Conservation (phyloP, 257 asterid genomes). For the Plantago ovata region DNA sequence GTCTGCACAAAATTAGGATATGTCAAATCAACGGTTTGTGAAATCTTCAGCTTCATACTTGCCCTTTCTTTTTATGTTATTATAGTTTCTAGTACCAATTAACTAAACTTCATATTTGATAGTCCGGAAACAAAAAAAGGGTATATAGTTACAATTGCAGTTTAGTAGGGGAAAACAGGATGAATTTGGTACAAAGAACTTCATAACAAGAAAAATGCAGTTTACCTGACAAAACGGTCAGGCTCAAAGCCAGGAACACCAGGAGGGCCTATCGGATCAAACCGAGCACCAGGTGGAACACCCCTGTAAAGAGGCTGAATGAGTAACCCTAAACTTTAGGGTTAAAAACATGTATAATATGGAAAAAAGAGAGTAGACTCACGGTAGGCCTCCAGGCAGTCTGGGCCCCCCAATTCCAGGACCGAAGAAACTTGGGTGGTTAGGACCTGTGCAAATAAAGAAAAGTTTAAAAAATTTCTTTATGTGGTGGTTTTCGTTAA, state of each 20-base stretch:
- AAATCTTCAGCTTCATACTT: neutral
- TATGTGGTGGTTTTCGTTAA: too few relatives aligned
- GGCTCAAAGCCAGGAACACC: conserved; percentile 88
- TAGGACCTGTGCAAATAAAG: conserved; percentile 52
- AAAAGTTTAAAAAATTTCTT: neutral
- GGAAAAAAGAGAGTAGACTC: conserved; percentile 19
- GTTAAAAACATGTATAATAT: neutral
- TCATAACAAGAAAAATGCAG: neutral
- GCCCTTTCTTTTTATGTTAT: too few relatives aligned
- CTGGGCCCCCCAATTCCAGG: conserved; percentile 43
- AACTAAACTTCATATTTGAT: too few relatives aligned
- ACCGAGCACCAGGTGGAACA: conserved; percentile 87
- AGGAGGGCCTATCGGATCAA: conserved; percentile 93
- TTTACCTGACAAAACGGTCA: conserved; percentile 62
- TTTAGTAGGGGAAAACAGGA: neutral
- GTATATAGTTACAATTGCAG: neutral
- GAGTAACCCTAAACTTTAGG: neutral
- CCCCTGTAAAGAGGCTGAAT: conserved; percentile 38
- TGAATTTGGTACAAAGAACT: neutral
- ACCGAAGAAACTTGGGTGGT: conserved; percentile 69
- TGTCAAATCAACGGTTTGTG: too few relatives aligned
- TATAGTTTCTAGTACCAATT: too few relatives aligned
- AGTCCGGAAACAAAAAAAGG: too few relatives aligned
- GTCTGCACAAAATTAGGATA: conserved; percentile 16
- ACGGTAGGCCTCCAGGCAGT: conserved; percentile 56